A percentile compares a stretch with the other conserved stretches of the same genome.
These are phyloP conservation scores for Spatholobus suberectus DNA, from an alignment of 306 rosid genomes.

Conservation along the genomic window DNA sequence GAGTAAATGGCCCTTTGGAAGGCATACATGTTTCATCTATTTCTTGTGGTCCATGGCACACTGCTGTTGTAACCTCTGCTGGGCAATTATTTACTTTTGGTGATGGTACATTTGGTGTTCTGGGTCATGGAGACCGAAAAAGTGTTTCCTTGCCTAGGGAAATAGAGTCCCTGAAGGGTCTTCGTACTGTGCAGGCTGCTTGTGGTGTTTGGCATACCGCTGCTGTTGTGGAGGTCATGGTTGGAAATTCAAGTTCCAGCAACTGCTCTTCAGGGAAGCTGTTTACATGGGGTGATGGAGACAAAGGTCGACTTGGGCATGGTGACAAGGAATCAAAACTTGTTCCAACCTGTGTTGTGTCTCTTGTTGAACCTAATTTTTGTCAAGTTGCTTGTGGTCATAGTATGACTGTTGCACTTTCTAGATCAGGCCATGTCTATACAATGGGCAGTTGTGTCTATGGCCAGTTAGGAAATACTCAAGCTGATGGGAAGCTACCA, in stretches of 20 bases:
- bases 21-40: slow-evolving; percentile 93
- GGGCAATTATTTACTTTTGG: slow-evolving; percentile 98
- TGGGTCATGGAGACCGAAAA: slow-evolving; percentile 90
- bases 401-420: slow-evolving; percentile 91
- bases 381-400: slow-evolving; percentile 96
- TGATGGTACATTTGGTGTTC: slow-evolving; percentile 96
- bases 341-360: slow-evolving; percentile 93
- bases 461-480: slow-evolving; percentile 95
- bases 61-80: slow-evolving; percentile 95
- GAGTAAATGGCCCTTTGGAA: slow-evolving; percentile 92
- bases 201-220: slow-evolving; percentile 99
- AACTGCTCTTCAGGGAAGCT: slow-evolving; percentile 95
- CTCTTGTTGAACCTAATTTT: slow-evolving; percentile 92
- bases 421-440: slow-evolving; percentile 88
- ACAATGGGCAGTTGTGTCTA: slow-evolving; percentile 98
- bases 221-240: slow-evolving; percentile 98
- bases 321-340: slow-evolving; percentile 97
- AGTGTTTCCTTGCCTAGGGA: slow-evolving; percentile 92
- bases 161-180: slow-evolving; percentile 96
- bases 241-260: slow-evolving; percentile 90
- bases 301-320: slow-evolving; percentile 97
- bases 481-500: slow-evolving; percentile 91
- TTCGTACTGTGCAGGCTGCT: slow-evolving; percentile 92
- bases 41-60: slow-evolving; percentile 99
- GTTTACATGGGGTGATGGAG: slow-evolving; percentile 99